Percentiles rank a stretch among this genome's conserved stretches.
Evolutionary conservation across 106 monocot species (phyloP).

Genomic region (Hemerocallis citrina): DNA sequence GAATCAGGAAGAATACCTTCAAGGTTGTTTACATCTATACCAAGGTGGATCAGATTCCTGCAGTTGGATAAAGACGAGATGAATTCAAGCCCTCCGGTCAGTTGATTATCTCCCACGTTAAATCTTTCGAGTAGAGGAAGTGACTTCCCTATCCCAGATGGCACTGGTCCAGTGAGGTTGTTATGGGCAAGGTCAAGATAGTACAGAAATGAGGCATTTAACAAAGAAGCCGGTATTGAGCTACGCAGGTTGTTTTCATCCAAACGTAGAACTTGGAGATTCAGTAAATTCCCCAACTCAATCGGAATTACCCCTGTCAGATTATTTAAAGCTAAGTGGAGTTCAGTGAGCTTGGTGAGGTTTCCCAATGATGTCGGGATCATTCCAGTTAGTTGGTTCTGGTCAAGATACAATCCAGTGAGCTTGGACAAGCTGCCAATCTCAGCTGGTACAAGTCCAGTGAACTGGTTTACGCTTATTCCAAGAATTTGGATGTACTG

Average conservation of each 20-base stretch:
- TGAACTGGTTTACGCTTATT: not conserved
- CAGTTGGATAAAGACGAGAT: not conserved
- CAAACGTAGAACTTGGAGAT: not conserved
- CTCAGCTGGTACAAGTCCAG: conserved; percentile 9
- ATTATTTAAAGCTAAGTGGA: conserved; percentile 5
- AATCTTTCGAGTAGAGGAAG: not conserved
- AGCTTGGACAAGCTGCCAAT: conserved; percentile 2
- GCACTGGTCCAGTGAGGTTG: conserved; percentile 7
- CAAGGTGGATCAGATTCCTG: not conserved
- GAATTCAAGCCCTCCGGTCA: not conserved
- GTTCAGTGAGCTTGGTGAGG: conserved; percentile 4
- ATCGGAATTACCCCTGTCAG: conserved; percentile 10
- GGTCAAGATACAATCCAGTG: not conserved
- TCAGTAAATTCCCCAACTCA: conserved; percentile 4
- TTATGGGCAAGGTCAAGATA: conserved; percentile 1
- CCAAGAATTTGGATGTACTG: conserved; percentile 8
- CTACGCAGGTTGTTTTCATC: not conserved
- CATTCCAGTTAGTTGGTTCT: conserved; percentile 5
- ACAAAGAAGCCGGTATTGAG: conserved; percentile 1
- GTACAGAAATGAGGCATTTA: not conserved
- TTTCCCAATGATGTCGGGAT: conserved; percentile 8
- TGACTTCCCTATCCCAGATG: conserved; percentile 5
- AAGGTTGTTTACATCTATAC: not conserved
- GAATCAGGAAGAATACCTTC: not conserved
- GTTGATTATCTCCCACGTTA: not conserved